Conservation (phyloP, 2,329 filamentous ascomycete species). For the Sarocladium kiliense region DNA sequence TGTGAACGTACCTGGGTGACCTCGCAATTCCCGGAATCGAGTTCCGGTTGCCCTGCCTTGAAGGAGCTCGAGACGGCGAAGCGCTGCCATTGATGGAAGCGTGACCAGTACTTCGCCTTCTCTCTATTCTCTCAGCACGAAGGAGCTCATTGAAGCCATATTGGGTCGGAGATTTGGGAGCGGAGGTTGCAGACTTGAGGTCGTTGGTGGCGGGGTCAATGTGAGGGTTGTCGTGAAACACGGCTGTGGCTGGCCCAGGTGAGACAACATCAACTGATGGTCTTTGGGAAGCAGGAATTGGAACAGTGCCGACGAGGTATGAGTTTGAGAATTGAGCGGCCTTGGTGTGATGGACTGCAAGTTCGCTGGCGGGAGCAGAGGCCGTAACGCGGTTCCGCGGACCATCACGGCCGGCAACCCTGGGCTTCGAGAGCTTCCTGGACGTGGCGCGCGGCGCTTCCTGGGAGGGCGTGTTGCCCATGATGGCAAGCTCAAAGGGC, state of each 20-base stretch:
- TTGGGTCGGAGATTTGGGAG: background rate
- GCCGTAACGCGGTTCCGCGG: slow-evolving; percentile 24
- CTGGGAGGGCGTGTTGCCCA: slow-evolving; percentile 47
- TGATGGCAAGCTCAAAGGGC: slow-evolving; percentile 20
- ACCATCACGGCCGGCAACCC: slow-evolving; percentile 27
- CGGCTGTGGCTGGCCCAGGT: background rate
- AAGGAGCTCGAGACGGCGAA: background rate
- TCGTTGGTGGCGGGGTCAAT: background rate
- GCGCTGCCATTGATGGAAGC: background rate
- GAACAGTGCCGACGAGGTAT: slow-evolving; percentile 22
- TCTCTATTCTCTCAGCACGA: background rate
- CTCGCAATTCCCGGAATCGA: background rate
- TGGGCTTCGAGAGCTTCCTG: slow-evolving; percentile 49
- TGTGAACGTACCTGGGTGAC: background rate
- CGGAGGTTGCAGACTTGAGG: background rate
- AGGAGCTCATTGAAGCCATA: background rate
- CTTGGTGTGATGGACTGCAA: background rate
- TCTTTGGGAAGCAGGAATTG: background rate
- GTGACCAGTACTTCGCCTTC: background rate
- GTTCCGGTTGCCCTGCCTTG: background rate
- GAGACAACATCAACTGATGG: background rate
- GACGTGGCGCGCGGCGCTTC: slow-evolving; percentile 34
- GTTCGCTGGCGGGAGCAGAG: slow-evolving; percentile 14
- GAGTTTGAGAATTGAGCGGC: slow-evolving; percentile 24
- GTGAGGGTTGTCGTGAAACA: background rate